Base-by-base conservation (phyloP, 345 rosid genomes). In the Populus davidiana region DNA sequence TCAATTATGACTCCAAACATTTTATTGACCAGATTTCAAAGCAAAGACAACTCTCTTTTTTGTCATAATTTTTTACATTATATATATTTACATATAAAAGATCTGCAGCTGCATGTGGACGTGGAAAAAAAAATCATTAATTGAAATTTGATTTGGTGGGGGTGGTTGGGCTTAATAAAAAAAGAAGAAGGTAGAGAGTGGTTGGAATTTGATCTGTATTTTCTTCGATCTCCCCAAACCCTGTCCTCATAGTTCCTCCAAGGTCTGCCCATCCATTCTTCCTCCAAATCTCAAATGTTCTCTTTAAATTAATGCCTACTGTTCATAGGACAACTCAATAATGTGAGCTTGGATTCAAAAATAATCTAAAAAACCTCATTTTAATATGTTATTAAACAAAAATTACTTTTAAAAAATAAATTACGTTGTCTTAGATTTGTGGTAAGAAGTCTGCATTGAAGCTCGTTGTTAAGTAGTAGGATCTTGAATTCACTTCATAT, bases 131-230 rank as follows among this genome's bases (percentile, higher is more conserved):
- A 67, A 35, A 47, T 76, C 68, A 71, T 71, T 27, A 27, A 27
- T 27, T 41, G 71, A 33, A 27, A 75, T 12, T 12, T 5, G 44
- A 52, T 74, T 67, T 4, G 79, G 73, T 70, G 82, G 63, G 63
- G 73, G 83, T 76, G 1, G 80, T 76, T 80, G 77, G 25, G 44
- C 0, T 16, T 20, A 2, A 2, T 17, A 12, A 63, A 1, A 8
- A 27, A 27, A 27, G 27, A 27, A 39, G 36, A 21, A 61, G 78
- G 41, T 29, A 52, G 31, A 18, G 69, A 62, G 81, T 73, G 1
- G 81, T 68, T 79, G 77, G 78, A 67, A 72, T 71, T 31, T 38
- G 23, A 59, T 39, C 9, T 23, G 44, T 67, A 35, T 67, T 20
- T 67, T 33, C n/a, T 8, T 17, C 21, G 27, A 5, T 43, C 38